phyloP scores from a whole-genome alignment of 352 stramenopile genomes.

The Globisporangium alternatum region DNA sequence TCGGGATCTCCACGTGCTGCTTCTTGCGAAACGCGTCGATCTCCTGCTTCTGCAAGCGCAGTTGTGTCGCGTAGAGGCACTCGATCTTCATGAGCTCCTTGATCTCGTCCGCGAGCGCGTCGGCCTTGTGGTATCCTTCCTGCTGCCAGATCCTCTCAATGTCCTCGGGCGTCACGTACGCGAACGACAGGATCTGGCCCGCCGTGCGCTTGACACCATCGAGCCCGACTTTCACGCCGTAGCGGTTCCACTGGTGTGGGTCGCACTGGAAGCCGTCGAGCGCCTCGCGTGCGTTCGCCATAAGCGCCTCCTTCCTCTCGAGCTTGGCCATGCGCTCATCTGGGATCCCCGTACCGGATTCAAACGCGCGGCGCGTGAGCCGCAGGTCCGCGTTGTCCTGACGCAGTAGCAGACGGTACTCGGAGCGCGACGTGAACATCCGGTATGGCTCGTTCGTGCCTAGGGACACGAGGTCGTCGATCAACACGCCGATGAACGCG shows the following conservation, averaged over 20 bases:
- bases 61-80: slow-evolving; percentile 93
- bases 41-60: slow-evolving; percentile 93
- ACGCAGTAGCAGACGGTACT: slow-evolving; percentile 87
- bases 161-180: slow-evolving; percentile 47
- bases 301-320: slow-evolving; percentile 77
- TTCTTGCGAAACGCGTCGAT: slow-evolving; percentile 95
- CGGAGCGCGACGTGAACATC: slow-evolving; percentile 98
- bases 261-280: slow-evolving; percentile 63
- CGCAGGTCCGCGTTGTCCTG: slow-evolving; percentile 97
- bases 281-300: slow-evolving; percentile 45
- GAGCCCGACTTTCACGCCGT: slow-evolving; percentile 71
- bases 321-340: slow-evolving; percentile 79
- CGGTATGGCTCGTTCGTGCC: slow-evolving; percentile 97
- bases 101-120: slow-evolving; percentile 40
- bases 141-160: slow-evolving; percentile 61
- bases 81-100: slow-evolving; percentile 74
- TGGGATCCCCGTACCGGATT: slow-evolving; percentile 70
- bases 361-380: slow-evolving; percentile 92
- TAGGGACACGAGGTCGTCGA: slow-evolving; percentile 97
- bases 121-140: slow-evolving; percentile 42
- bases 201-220: slow-evolving; percentile 81
- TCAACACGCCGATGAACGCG: slow-evolving; percentile 97
- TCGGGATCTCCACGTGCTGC: slow-evolving; percentile 92
- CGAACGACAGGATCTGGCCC: slow-evolving; percentile 71
- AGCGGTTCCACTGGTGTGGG: slow-evolving; percentile 81